phyloP scores from a whole-genome alignment of 345 rosid genomes.

The Dipteronia dyeriana region DNA sequence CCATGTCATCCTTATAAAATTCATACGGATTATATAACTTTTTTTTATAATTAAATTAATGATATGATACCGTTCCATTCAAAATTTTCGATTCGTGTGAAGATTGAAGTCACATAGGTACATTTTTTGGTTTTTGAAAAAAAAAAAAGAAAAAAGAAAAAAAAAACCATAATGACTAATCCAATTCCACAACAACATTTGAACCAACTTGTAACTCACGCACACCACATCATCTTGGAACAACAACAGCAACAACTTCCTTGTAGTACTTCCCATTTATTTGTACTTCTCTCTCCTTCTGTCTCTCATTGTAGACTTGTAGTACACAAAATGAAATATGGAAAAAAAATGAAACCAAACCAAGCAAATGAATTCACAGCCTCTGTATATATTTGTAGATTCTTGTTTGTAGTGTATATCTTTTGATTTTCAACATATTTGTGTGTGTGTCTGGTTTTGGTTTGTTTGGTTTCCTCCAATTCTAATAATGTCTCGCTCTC shows the following conservation, averaged over 20 bases:
- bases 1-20: no score
- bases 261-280: background rate
- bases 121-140: no score
- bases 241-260: background rate
- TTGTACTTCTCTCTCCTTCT: background rate
- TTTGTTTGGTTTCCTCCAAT: background rate
- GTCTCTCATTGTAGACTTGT: background rate
- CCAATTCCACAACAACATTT: background rate
- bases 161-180: background rate
- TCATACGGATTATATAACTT: no score
- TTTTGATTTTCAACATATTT: background rate
- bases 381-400: background rate
- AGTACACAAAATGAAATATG: background rate
- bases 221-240: background rate
- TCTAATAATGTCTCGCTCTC: constrained; percentile 45
- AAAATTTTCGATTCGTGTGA: background rate
- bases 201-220: background rate
- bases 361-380: background rate
- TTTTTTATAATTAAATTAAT: no score
- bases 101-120: background rate
- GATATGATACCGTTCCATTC: no score
- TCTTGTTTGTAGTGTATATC: background rate
- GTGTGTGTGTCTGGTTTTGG: background rate
- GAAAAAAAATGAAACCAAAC: background rate
- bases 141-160: no score